phyloP scores from a whole-genome alignment of 2,329 filamentous ascomycete species.

The Sporothrix brunneoviolacea region DNA sequence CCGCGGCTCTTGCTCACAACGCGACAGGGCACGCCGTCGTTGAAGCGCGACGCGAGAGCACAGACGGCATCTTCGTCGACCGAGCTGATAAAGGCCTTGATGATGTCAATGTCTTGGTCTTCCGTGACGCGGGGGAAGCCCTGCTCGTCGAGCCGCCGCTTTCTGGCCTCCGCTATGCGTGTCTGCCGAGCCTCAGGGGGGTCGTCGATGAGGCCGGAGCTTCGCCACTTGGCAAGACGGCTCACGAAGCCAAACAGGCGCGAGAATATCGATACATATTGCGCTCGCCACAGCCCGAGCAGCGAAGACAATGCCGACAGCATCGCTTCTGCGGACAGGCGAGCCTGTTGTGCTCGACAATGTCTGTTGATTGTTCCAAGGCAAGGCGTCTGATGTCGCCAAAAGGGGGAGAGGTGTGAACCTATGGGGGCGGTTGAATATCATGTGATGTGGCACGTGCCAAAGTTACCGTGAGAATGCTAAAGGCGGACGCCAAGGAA shows the following conservation, averaged over 20 bases:
- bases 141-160: background rate
- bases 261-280: background rate
- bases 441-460: no score
- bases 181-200: background rate
- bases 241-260: background rate
- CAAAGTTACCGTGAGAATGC: no score
- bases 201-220: background rate
- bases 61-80: slow-evolving; percentile 7
- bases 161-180: background rate
- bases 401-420: no score
- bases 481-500: no score
- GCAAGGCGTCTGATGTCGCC: no score
- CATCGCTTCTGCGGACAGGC: background rate
- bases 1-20: background rate
- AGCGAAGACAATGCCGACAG: background rate
- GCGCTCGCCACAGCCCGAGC: background rate
- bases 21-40: background rate
- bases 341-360: no score
- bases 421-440: no score
- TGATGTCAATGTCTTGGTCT: slow-evolving; percentile 1
- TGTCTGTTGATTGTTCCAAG: no score
- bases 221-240: background rate
- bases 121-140: slow-evolving; percentile 3
- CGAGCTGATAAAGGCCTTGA: slow-evolving; percentile 5
- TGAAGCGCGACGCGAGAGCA: slow-evolving; percentile 9